Percentiles rank a stretch among this genome's conserved stretches.
phyloP scores from a whole-genome alignment of 2,329 filamentous ascomycete genomes.

The Ascochyta fabae region DNA sequence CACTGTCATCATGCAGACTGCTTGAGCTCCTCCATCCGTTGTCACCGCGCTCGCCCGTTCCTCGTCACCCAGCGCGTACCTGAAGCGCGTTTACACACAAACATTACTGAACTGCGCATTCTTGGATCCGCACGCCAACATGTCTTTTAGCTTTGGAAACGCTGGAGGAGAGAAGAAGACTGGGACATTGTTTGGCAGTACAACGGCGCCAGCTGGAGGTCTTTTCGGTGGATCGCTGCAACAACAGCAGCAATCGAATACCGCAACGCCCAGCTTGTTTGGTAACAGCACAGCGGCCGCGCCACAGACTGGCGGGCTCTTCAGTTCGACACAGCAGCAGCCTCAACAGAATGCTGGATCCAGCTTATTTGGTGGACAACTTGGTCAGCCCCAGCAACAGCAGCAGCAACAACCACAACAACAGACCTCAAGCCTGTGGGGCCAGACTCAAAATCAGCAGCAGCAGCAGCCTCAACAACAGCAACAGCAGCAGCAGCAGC shows the following conservation, averaged over 20 bases:
- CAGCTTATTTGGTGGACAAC: constrained; percentile 32
- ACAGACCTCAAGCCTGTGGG: constrained; percentile 49
- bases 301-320: constrained; percentile 32
- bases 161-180: constrained; percentile 43
- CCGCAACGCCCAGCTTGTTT: constrained; percentile 37
- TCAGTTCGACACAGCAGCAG: constrained; percentile 23
- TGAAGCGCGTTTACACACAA: constrained; percentile 18
- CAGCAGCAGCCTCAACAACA: constrained; percentile 49
- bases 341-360: constrained; percentile 23
- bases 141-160: constrained; percentile 43
- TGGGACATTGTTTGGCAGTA: constrained; percentile 47
- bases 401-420: constrained; percentile 30
- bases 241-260: constrained; percentile 42
- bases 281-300: constrained; percentile 19
- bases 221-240: constrained; percentile 50
- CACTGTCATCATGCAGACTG: constrained; percentile 16
- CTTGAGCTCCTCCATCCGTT: constrained; percentile 14
- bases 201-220: constrained; percentile 46
- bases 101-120: constrained; percentile 2
- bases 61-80: constrained; percentile 17
- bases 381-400: constrained; percentile 20
- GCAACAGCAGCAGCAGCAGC: constrained; percentile 48
- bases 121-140: constrained; percentile 18
- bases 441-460: constrained; percentile 48
- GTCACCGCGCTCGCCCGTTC: not conserved